Base-by-base conservation (phyloP, 352 stramenopile species). In the Pythium utonaiense region DNA sequence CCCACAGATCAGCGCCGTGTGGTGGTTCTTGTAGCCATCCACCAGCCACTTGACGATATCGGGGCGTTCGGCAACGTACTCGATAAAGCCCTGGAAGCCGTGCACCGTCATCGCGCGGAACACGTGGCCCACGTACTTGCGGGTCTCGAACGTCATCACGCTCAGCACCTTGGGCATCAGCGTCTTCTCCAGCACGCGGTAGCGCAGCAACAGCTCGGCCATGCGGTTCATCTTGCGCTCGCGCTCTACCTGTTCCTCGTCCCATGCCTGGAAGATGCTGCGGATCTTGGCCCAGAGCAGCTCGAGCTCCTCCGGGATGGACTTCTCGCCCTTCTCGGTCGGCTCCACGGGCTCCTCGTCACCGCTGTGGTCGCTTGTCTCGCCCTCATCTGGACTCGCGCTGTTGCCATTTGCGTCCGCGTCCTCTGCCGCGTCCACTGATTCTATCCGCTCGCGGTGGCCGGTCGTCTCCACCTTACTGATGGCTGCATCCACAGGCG, bases 191-290 rank as follows among this genome's bases (percentile, higher is more conserved):
- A 92, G 58, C 59, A 91, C 77, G 22, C 75, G 80, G 58, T 81
- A 88, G 36, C 83, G 82, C 56, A 90, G 54, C 42, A 92, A 63
- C 53, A 91, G 60, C 55, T 92, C 81, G 13, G 80, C 81, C 73
- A 92, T 86, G 58, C 83, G 78, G 53, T 88, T 73, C 80, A 90
- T 90, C 70, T 89, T 89, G 68, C 80, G 82, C 63, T 88, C 77
- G 47, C 78, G 77, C 19, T 89, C 83, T 25, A 72, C 68, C 44
- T 83, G 70, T 28, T 87, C 76, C 45, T 89, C 83, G 60, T 89
- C 78, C 80, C 80, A 92, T 52, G 74, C 73, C 45, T 92, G 80
- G 57, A 92, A 92, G 9, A 90, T 66, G 25, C 76, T 72, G 38
- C 80, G 82, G 51, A 92, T 89, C 63, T 86, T 88, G 41, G 75